A percentile compares a stretch with the other conserved stretches of the same genome.
Conservation (phyloP, 2,329 filamentous ascomycete species). For the Pyrenophora tritici-repentis region DNA sequence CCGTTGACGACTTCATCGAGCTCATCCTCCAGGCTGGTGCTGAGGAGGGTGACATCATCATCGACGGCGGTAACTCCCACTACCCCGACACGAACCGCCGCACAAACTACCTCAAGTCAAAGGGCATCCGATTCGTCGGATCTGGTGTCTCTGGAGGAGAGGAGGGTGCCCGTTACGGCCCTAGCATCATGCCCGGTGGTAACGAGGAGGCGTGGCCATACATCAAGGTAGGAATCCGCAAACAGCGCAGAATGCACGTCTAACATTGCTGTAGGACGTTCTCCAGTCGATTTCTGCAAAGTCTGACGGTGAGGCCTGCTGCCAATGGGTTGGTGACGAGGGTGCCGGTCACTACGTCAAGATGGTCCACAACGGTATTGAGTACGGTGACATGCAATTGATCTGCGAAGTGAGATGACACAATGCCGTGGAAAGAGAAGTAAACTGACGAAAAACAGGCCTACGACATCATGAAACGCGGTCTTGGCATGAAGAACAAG, state of each 20-base stretch:
- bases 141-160: slow-evolving; percentile 98
- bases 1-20: slow-evolving; percentile 99
- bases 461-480: slow-evolving; percentile 99
- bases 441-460: slow-evolving; percentile 62
- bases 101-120: slow-evolving; percentile 80
- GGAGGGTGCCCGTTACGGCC: slow-evolving; percentile 97
- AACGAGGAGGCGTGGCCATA: slow-evolving; percentile 97
- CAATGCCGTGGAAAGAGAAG: background rate
- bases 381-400: slow-evolving; percentile 99
- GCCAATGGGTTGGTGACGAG: slow-evolving; percentile 99
- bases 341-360: slow-evolving; percentile 99
- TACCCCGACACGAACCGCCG: slow-evolving; percentile 99
- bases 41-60: slow-evolving; percentile 85
- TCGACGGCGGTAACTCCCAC: slow-evolving; percentile 98
- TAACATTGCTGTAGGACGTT: slow-evolving; percentile 65
- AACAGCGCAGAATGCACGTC: slow-evolving; percentile 1
- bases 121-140: slow-evolving; percentile 95
- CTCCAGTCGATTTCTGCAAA: slow-evolving; percentile 98
- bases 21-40: slow-evolving; percentile 67
- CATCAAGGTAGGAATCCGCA: slow-evolving; percentile 67
- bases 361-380: slow-evolving; percentile 99
- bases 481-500: slow-evolving; percentile 84
- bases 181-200: slow-evolving; percentile 98
- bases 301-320: slow-evolving; percentile 96
- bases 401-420: slow-evolving; percentile 82